Conservation (phyloP, 208 protist species). For the Kentomonas sorsogonicus region DNA sequence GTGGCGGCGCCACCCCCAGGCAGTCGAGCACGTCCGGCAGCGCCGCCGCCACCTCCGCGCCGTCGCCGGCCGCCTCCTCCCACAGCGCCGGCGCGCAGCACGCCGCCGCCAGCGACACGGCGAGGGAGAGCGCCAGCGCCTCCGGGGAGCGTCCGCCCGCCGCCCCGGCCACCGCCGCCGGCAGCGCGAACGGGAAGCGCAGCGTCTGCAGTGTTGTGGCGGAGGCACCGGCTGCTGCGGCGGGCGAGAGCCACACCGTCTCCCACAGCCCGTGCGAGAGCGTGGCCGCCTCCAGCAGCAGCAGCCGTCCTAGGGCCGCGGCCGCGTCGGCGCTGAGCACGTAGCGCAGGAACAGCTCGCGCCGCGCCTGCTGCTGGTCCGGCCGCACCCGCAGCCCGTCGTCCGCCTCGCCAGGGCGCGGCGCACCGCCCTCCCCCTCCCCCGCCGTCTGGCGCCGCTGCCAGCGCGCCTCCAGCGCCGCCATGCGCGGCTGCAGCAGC, state of each 20-base stretch:
- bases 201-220: neutral
- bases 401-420: slow-evolving; percentile 3
- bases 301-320: slow-evolving; percentile 43
- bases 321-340: slow-evolving; percentile 45
- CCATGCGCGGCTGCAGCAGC: neutral
- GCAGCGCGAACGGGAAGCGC: neutral
- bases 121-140: slow-evolving; percentile 16
- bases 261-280: slow-evolving; percentile 22
- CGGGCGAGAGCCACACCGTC: slow-evolving; percentile 16
- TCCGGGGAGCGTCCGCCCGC: neutral
- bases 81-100: slow-evolving; percentile 9
- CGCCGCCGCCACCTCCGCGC: slow-evolving; percentile 38
- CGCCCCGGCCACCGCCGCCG: neutral
- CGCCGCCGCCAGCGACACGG: slow-evolving; percentile 18
- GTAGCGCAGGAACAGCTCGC: slow-evolving; percentile 37
- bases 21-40: too few relatives aligned
- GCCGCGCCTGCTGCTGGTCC: slow-evolving; percentile 41
- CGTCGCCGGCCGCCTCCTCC: slow-evolving; percentile 17
- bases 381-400: slow-evolving; percentile 32
- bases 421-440: neutral
- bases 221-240: neutral
- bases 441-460: neutral
- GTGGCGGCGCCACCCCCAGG: too few relatives aligned
- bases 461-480: neutral
- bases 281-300: slow-evolving; percentile 36